These are phyloP conservation scores for Syzygium malaccense DNA, from an alignment of 441 rosid genomes.

Conservation along the genomic window DNA sequence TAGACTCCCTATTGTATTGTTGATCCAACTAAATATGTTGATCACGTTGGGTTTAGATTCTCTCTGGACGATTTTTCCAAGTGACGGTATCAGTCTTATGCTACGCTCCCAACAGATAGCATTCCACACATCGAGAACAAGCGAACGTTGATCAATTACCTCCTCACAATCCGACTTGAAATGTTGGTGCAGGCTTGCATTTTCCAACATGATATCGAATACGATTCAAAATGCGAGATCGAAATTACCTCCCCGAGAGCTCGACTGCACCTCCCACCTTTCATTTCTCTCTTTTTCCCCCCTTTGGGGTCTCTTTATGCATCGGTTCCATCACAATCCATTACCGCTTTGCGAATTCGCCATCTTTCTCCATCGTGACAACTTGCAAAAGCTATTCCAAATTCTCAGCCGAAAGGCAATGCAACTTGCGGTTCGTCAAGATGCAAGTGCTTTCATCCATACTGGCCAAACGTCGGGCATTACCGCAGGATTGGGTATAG, in stretches of 20 bases:
- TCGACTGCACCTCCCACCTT: neutral
- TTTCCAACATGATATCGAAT: neutral
- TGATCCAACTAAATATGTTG: neutral
- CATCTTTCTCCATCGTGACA: neutral
- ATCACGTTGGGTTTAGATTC: neutral
- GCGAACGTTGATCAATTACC: neutral
- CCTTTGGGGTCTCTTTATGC: neutral
- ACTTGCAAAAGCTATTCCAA: neutral
- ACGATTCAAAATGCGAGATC: neutral
- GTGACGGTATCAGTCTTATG: fast-evolving
- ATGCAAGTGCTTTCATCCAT: neutral
- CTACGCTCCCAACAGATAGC: neutral
- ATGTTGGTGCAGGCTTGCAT: neutral
- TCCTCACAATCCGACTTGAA: neutral
- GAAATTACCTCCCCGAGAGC: neutral
- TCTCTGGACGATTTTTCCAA: neutral
- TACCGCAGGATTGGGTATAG: neutral
- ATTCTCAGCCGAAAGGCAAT: neutral
- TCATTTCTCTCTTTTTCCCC: neutral
- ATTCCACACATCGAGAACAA: neutral
- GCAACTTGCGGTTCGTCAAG: neutral
- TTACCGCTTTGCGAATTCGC: neutral
- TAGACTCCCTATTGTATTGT: neutral
- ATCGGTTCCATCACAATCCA: neutral
- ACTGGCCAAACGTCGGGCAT: neutral